Percentiles rank a stretch among this genome's conserved stretches.
Evolutionary conservation across 1,284 basidiomycete species (phyloP).

Genomic region (Cryptococcus jaspeensis): DNA sequence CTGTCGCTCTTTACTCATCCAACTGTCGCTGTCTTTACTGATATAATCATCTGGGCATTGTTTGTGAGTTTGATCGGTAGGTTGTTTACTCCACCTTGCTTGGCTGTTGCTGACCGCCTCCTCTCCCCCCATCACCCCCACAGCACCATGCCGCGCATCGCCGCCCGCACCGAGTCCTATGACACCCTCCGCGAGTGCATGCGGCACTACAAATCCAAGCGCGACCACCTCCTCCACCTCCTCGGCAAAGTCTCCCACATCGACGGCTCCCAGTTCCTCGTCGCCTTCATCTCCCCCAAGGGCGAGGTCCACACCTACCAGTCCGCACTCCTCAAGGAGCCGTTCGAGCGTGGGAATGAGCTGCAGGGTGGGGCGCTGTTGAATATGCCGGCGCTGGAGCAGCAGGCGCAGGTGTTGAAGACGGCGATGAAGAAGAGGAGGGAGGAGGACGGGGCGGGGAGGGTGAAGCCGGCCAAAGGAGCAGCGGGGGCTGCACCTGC

Average conservation of each 20-base stretch:
- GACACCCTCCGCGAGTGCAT: slow-evolving; percentile 55
- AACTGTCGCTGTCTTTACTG: too few species aligned
- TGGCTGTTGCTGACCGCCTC: not conserved
- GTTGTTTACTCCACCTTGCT: too few species aligned
- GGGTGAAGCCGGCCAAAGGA: slow-evolving; percentile 24
- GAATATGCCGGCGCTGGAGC: slow-evolving; percentile 41
- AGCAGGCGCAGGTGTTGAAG: slow-evolving; percentile 37
- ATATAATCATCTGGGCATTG: too few species aligned
- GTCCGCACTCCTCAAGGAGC: slow-evolving; percentile 47
- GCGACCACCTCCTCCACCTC: slow-evolving; percentile 56
- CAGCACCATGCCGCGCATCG: slow-evolving; percentile 55
- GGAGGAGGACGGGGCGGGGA: slow-evolving; percentile 37
- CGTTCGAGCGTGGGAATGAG: slow-evolving; percentile 31
- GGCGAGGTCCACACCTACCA: slow-evolving; percentile 58
- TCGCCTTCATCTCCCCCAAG: slow-evolving; percentile 56
- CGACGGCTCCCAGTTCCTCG: slow-evolving; percentile 58
- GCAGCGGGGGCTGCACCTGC: slow-evolving; percentile 22
- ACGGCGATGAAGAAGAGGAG: slow-evolving; percentile 35
- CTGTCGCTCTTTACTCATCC: too few species aligned
- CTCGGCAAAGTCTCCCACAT: slow-evolving; percentile 55
- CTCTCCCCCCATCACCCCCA: not conserved
- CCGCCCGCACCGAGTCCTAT: slow-evolving; percentile 57
- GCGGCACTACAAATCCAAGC: slow-evolving; percentile 57
- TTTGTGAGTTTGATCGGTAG: too few species aligned
- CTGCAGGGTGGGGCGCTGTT: slow-evolving; percentile 32